Evolutionary conservation across 2,329 filamentous ascomycete genomes (phyloP).

Genomic region (Colletotrichum cuscutae): DNA sequence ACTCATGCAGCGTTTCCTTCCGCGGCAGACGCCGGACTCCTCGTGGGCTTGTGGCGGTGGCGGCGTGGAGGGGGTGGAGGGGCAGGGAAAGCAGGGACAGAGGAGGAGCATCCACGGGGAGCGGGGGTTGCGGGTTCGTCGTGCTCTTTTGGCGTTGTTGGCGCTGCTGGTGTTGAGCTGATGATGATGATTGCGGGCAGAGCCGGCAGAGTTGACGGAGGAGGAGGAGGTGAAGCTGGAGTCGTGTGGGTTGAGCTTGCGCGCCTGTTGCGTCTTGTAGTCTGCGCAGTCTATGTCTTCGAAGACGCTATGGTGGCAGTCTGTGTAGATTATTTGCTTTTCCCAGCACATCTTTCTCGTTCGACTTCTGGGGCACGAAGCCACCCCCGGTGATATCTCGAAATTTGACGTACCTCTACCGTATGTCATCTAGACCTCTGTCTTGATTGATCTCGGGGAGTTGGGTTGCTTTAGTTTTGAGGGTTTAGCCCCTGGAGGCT

Average conservation of each 20-base stretch:
- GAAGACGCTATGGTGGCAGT: slow-evolving; percentile 1
- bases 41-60: background rate
- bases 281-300: slow-evolving; percentile 9
- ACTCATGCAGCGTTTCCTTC: background rate
- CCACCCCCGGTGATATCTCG: too few species aligned
- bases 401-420: too few species aligned
- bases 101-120: slow-evolving; percentile 5
- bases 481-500: background rate
- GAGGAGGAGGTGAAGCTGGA: background rate
- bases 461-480: background rate
- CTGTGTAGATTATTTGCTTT: slow-evolving; percentile 18
- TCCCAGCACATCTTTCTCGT: slow-evolving; percentile 15
- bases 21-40: background rate
- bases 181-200: too few species aligned
- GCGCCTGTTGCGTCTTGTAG: background rate
- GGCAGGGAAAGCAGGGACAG: slow-evolving; percentile 7
- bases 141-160: background rate
- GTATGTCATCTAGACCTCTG: too few species aligned
- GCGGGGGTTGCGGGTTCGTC: background rate
- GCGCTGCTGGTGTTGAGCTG: background rate
- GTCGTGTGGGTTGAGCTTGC: background rate
- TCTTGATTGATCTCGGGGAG: background rate
- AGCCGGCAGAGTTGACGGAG: background rate
- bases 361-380: background rate
- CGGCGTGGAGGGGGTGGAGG: background rate